Evolutionary conservation across 2,329 filamentous ascomycete species (phyloP), one percentile per base, ranked within the genome.

Genomic region (Diaporthe eres): DNA sequence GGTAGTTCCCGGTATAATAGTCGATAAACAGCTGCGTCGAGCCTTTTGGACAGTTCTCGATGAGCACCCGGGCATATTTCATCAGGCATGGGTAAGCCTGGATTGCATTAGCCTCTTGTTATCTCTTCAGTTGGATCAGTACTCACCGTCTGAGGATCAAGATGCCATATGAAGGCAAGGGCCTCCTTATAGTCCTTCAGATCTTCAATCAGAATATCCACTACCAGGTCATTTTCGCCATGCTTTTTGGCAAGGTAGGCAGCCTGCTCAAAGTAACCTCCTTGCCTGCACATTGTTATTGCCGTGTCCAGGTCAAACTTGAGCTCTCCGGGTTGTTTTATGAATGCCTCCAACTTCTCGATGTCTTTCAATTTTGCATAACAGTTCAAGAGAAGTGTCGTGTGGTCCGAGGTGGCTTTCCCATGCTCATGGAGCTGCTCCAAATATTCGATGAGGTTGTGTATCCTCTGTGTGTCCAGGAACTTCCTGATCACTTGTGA

Each of bases 291-390:
- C 95, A 99, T 98, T 2, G 94, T 92, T 78, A 99, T 99, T 19
- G 97, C 97, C 1, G 97, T 99, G 79, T 99, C 97, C 3, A 98
- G 88, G 82, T 99, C 97, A 81, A 99, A 99, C 81, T 97, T 98
- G 57, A 98, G 90, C 80, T 98, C 96, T 3, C 94, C 95, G 0
- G 96, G 96, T 39, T 95, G 96, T 82, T 98, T 98, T 85, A 99
- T 99, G 79, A 99, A 99, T 34, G 94, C 94, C 81, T 99, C 96
- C 9, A 99, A 88, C 85, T 99, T 99, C 74, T 95, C 94, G 7
- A 98, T 96, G 82, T 99, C 97, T 83, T 99, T 99, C 22, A 98
- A 87, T 82, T 99, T 99, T 0, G 97, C 97, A 82, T 99, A 99
- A 85, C 97, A 99, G 82, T 99, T 99, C 58, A 99, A 87, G 0